Evolutionary conservation across 305 asterid species (phyloP).

Genomic region (Withania somnifera): DNA sequence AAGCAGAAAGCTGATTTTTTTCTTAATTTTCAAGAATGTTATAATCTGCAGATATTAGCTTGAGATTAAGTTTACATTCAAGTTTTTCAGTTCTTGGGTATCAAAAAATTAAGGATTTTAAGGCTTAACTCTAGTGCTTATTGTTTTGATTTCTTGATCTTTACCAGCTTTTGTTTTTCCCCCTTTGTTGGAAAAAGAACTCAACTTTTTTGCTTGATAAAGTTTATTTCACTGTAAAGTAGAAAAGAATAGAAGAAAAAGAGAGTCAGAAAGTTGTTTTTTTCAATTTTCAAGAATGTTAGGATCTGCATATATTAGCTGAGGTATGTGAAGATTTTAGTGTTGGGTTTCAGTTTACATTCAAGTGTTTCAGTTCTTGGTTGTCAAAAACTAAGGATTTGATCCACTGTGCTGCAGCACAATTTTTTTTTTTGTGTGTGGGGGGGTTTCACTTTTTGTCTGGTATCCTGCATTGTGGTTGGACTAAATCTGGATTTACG

Average conservation of each 20-base stretch:
- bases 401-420: neutral
- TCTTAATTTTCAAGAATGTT: too few species aligned
- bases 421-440: neutral
- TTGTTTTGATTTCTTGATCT: too few species aligned
- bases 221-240: neutral
- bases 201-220: neutral
- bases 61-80: too few species aligned
- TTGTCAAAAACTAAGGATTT: neutral
- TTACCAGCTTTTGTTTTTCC: too few species aligned
- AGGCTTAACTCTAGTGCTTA: too few species aligned
- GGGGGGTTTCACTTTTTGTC: too few species aligned
- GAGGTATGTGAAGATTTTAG: neutral
- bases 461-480: neutral
- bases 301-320: neutral
- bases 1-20: too few species aligned
- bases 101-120: too few species aligned
- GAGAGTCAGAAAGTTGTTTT: neutral
- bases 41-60: too few species aligned
- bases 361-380: neutral
- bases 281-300: neutral
- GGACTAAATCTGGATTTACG: neutral
- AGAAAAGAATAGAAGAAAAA: neutral
- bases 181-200: neutral
- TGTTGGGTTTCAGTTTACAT: neutral
- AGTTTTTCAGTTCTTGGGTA: too few species aligned